Conservation (phyloP, 495 filamentous ascomycete species). For the Trichoderma orchidacearum region DNA sequence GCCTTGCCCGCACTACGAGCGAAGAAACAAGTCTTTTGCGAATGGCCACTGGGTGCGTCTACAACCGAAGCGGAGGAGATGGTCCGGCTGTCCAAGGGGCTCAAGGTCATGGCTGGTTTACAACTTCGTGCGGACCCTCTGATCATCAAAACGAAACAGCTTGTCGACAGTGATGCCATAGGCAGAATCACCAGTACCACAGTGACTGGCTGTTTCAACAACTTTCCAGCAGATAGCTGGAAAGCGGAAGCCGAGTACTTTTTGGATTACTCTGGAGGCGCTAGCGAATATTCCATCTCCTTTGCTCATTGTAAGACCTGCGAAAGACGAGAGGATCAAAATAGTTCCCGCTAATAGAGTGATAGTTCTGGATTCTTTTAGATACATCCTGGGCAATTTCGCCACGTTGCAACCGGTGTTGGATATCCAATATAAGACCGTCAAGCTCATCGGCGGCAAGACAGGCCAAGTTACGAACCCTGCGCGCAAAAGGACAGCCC, state of each 20-base stretch:
- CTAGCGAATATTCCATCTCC: slow-evolving; percentile 9
- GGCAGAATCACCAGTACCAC: slow-evolving; percentile 10
- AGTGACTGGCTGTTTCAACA: slow-evolving; percentile 2
- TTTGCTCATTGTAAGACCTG: slow-evolving; percentile 18
- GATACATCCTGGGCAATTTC: slow-evolving; percentile 24
- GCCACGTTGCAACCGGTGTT: slow-evolving; percentile 12
- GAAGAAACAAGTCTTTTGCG: slow-evolving; percentile 36
- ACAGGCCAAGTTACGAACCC: slow-evolving; percentile 12
- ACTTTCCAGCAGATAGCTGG: slow-evolving; percentile 6
- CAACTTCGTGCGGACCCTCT: slow-evolving; percentile 10
- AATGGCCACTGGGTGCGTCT: slow-evolving; percentile 28
- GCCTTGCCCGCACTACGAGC: slow-evolving; percentile 27
- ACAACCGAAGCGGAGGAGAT: slow-evolving; percentile 17
- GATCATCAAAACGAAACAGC: slow-evolving; percentile 8
- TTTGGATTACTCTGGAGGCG: slow-evolving; percentile 13
- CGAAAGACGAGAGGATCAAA: no score
- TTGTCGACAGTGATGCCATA: slow-evolving; percentile 10
- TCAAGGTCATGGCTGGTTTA: slow-evolving; percentile 14
- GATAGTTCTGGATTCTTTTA: slow-evolving; percentile 15
- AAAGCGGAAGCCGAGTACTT: slow-evolving; percentile 10
- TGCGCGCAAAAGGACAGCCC: slow-evolving; percentile 11
- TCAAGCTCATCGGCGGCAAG: slow-evolving; percentile 9
- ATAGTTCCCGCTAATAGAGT: no score
- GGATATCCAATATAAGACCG: slow-evolving; percentile 15
- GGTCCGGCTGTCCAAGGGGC: slow-evolving; percentile 17